Evolutionary conservation across 2,329 filamentous ascomycete species (phyloP), one percentile per base, ranked within the genome.

Genomic region (Fusarium devonianum): DNA sequence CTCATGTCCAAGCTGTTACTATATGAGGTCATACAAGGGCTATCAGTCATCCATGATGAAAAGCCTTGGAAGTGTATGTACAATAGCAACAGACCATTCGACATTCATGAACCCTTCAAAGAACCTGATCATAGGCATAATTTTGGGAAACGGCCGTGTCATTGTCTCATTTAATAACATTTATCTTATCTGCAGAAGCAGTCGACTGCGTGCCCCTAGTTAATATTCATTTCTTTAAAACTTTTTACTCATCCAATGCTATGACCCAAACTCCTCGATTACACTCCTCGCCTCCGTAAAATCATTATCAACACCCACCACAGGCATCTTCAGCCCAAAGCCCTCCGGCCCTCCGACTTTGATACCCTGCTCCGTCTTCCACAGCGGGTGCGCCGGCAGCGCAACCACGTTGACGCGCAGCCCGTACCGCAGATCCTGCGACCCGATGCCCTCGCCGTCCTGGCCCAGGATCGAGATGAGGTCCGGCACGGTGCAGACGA

Each of bases 401-500:
- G 71, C 79, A 49, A 82, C 75, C 1, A 82, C 78, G 22, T 66
- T 75, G 0, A 82, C 79, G 4, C 73, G 68, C 3, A 82, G 56
- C 0, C 80, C 80, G 43, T 81, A 83, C 8, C 78, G 71, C 21
- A 80, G 65, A 17, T 81, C 78, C 11, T 76, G 74, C 1, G 78
- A 77, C 1, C 78, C 78, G 4, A 81, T 70, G 0, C 78, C 78
- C 37, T 77, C 76, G 0, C 78, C 78, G 36, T 79, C 76, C 26
- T 72, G 69, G 2, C 70, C 71, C 0, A 73, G 60, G 3, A 73
- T 67, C 0, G 71, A 72, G 2, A 73, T 73, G 0, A 73, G 59
- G 9, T 73, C 67, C 0, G 71, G 71, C 0, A 73, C 70, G 0
- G 70, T 73, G 46, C 70, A 71, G 0, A 72, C 60, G 2, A 73